Conservation (phyloP, 805 yeast genomes). For the Wickerhamiella slavikovae region DNA sequence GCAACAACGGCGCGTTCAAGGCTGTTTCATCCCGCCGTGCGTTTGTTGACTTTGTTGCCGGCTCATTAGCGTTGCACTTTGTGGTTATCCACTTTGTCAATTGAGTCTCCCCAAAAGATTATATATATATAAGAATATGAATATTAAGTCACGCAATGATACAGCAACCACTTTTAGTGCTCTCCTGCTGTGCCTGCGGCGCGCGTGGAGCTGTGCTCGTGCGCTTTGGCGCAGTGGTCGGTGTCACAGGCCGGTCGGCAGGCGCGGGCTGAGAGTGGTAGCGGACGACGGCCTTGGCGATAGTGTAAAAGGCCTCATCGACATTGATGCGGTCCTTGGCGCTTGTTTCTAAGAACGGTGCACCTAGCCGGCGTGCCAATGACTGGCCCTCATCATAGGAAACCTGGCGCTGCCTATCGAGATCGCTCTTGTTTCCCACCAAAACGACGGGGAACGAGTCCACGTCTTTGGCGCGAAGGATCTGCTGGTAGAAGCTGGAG, state of each 20-base stretch:
- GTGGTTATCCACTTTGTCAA: slow-evolving; percentile 80
- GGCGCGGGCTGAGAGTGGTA: slow-evolving; percentile 7
- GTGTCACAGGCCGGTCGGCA: background rate
- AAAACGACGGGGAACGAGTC: slow-evolving; percentile 56
- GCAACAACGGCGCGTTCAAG: slow-evolving; percentile 21
- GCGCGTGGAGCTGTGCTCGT: background rate
- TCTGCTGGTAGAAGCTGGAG: slow-evolving; percentile 56
- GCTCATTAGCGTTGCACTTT: slow-evolving; percentile 76
- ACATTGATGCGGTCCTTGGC: slow-evolving; percentile 86
- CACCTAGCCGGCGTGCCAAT: slow-evolving; percentile 43
- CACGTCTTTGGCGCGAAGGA: slow-evolving; percentile 38
- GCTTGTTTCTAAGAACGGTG: slow-evolving; percentile 64
- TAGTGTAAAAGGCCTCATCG: slow-evolving; percentile 56
- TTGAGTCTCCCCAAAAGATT: slow-evolving; percentile 15
- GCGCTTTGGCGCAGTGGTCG: background rate
- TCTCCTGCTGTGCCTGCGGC: slow-evolving; percentile 1
- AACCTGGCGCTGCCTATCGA: slow-evolving; percentile 59
- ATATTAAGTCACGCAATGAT: background rate
- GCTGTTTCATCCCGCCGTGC: slow-evolving; percentile 38
- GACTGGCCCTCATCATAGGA: slow-evolving; percentile 68
- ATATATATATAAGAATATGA: too few species aligned
- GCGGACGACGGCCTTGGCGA: slow-evolving; percentile 15
- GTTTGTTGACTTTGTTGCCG: slow-evolving; percentile 73
- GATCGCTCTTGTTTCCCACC: slow-evolving; percentile 78
- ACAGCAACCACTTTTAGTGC: background rate